Evolutionary conservation across 75 land plant species (phyloP).

Genomic region (Picea glauca): DNA sequence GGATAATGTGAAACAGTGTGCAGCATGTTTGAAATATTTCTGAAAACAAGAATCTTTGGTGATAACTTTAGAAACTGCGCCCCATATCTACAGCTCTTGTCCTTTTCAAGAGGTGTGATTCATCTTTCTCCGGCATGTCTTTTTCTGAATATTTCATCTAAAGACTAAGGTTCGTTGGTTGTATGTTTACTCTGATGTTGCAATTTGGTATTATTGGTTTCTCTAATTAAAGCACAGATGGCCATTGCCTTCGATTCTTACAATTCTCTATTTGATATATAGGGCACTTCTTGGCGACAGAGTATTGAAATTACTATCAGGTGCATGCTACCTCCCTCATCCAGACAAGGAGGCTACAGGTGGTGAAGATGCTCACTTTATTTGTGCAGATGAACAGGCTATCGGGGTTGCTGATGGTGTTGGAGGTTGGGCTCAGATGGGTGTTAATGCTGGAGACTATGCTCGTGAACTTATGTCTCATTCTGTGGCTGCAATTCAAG

Average conservation of each 20-base stretch:
- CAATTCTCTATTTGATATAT: constrained; percentile 16
- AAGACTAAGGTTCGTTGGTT: no score
- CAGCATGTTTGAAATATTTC: no score
- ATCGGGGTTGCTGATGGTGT: constrained; percentile 99
- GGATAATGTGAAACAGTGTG: no score
- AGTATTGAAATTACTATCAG: constrained; percentile 71
- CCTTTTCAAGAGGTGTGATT: no score
- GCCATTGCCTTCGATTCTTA: background rate
- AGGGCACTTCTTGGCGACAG: constrained; percentile 41
- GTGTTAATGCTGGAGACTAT: constrained; percentile 86
- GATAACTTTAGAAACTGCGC: no score
- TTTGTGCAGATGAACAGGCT: constrained; percentile 76
- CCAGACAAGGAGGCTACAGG: constrained; percentile 90
- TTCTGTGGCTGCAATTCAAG: constrained; percentile 62
- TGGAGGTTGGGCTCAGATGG: constrained; percentile 95
- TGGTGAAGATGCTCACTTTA: constrained; percentile 98
- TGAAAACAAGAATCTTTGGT: no score
- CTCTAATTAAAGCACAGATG: background rate
- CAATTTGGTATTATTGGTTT: background rate
- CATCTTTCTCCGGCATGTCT: no score
- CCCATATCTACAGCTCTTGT: no score
- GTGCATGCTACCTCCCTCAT: constrained; percentile 88
- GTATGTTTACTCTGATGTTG: constrained; percentile 7
- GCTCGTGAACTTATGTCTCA: constrained; percentile 91
- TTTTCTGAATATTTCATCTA: no score